Conservation (phyloP, 1,284 basidiomycete species). For the Cryptococcus sp. region DNA sequence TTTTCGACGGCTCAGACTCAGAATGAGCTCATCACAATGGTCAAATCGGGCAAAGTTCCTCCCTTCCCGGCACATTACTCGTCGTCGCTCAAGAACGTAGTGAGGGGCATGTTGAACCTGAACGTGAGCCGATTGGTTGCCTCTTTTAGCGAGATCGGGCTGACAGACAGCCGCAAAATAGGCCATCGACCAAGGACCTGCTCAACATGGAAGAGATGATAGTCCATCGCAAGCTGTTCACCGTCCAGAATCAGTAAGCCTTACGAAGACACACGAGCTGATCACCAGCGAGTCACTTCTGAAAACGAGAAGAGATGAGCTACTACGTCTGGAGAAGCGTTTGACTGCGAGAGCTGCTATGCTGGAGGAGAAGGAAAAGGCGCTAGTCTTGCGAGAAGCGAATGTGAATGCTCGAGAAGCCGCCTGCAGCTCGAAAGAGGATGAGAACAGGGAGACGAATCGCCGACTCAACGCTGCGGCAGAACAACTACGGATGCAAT, state of each 20-base stretch:
- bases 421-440: conserved; percentile 62
- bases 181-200: conserved; percentile 43
- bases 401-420: conserved; percentile 17
- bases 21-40: conserved; percentile 42
- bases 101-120: conserved; percentile 43
- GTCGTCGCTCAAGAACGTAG: conserved; percentile 30
- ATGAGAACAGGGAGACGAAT: conserved; percentile 63
- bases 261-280: conserved; percentile 46
- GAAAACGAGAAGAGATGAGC: conserved; percentile 47
- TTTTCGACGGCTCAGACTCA: conserved; percentile 37
- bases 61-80: conserved; percentile 38
- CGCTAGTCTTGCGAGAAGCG: conserved; percentile 10
- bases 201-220: conserved; percentile 46
- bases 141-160: neutral
- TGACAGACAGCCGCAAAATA: conserved; percentile 29
- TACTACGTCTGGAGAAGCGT: conserved; percentile 51
- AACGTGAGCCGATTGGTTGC: conserved; percentile 24
- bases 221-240: conserved; percentile 41
- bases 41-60: conserved; percentile 42
- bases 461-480: conserved; percentile 63
- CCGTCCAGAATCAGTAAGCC: conserved; percentile 49
- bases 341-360: conserved; percentile 41
- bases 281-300: conserved; percentile 31
- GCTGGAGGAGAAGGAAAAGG: conserved; percentile 55
- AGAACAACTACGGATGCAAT: conserved; percentile 51